Evolutionary conservation across 2,329 filamentous ascomycete genomes (phyloP).

Genomic region (Plenodomus tracheiphilus): DNA sequence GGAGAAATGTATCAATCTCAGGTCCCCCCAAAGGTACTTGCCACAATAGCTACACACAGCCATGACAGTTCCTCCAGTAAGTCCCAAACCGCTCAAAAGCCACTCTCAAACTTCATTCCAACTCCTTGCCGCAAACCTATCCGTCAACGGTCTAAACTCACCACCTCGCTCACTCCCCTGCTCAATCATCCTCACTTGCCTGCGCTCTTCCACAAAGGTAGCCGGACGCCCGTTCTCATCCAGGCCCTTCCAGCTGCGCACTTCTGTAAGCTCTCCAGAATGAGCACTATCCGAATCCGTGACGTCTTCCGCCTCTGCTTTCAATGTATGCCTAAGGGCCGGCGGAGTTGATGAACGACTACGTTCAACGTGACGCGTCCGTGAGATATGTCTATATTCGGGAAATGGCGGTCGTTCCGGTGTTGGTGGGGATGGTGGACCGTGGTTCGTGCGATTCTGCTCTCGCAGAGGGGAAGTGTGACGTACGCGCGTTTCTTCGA

Average conservation of each 20-base stretch:
- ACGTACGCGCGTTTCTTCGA: slow-evolving; percentile 17
- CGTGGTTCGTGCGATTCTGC: slow-evolving; percentile 1
- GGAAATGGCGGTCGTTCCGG: slow-evolving; percentile 6
- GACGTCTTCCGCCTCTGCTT: slow-evolving; percentile 15
- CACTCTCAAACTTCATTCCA: not conserved
- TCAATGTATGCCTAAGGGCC: not conserved
- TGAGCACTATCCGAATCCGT: slow-evolving; percentile 32
- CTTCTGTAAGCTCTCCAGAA: slow-evolving; percentile 17
- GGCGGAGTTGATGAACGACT: slow-evolving; percentile 11
- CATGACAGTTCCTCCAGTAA: too few relatives aligned
- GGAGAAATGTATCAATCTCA: too few relatives aligned
- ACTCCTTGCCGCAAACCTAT: not conserved
- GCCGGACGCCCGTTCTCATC: slow-evolving; percentile 34
- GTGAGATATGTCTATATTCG: slow-evolving; percentile 18
- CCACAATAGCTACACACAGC: too few relatives aligned
- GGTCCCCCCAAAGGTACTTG: too few relatives aligned
- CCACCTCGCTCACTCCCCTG: slow-evolving; percentile 11
- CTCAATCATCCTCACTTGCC: slow-evolving; percentile 13
- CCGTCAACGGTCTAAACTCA: not conserved
- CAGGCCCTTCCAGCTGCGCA: slow-evolving; percentile 30
- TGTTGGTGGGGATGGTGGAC: slow-evolving; percentile 7
- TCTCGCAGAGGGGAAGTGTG: slow-evolving; percentile 15
- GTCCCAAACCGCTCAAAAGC: too few relatives aligned
- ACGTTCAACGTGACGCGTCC: slow-evolving; percentile 6
- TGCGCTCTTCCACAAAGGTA: slow-evolving; percentile 32